Evolutionary conservation across 345 rosid genomes (phyloP), one percentile per base, ranked within the genome.

Genomic region (Turnera subulata): DNA sequence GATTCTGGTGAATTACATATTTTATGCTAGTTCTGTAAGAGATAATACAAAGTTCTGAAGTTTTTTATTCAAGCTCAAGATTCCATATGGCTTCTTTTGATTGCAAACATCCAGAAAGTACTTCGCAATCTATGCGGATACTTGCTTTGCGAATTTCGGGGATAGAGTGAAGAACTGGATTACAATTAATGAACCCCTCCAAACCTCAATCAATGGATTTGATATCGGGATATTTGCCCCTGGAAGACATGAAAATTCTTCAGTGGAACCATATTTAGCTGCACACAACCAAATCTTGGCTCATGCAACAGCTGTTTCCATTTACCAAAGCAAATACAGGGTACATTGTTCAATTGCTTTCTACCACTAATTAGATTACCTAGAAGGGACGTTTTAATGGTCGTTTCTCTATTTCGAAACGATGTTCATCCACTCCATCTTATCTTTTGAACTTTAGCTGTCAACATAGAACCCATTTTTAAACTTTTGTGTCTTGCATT

Each of bases 31-130:
- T 29, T 29, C 35, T 8, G n/a, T n/a, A n/a, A n/a, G n/a, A n/a
- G n/a, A n/a, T n/a, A n/a, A n/a, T 29, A 4, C 35, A 29, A 8
- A 4, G 8, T 29, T 29, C 35, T 48, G 15, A 26, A 65, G 23
- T 18, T 9, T 10, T 46, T 20, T 13, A 35, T 13, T 32, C 40
- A 12, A 32, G 1, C 25, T 74, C 13, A 61, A 39, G 14, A 21
- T 19, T 58, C 40, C 43, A 19, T 54, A 46, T 50, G 56, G 45
- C 32, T 59, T 61, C 32, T 67, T 12, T 59, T 0, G 49, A 48
- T 75, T 73, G 59, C 45, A 40, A 63, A 64, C 57, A 55, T 74
- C 71, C 94, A 92, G 96, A 73, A 78, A 84, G 57, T 79, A 79
- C 76, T 89, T 92, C 74, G 86, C 77, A 51, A 66, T 65, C 58